Conservation (phyloP, 1,139 yeast species). For the Komagataea norvegica region DNA sequence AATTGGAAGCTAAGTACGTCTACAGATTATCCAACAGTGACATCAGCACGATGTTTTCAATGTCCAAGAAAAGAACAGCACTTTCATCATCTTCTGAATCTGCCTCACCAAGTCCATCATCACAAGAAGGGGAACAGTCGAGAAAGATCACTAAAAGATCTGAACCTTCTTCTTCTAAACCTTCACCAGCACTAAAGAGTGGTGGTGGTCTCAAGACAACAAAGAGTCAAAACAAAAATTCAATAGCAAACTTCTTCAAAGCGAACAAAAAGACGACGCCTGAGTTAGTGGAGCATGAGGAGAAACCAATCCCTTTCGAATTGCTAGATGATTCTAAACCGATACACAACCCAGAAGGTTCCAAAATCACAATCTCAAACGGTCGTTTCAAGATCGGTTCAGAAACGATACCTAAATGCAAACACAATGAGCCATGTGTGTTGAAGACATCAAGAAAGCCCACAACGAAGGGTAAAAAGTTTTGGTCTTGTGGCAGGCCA, state of each 20-base stretch:
- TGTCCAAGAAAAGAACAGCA: slow-evolving; percentile 16
- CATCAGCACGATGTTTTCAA: slow-evolving; percentile 47
- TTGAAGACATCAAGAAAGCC: slow-evolving; percentile 45
- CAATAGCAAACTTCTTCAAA: slow-evolving; percentile 29
- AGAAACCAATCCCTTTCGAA: slow-evolving; percentile 8
- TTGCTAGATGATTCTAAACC: slow-evolving; percentile 2
- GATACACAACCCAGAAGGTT: neutral
- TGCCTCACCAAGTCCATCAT: neutral
- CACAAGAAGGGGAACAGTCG: neutral
- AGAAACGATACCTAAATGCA: slow-evolving; percentile 43
- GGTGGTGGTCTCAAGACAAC: slow-evolving; percentile 9
- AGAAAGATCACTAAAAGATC: neutral
- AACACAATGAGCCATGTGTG: slow-evolving; percentile 45
- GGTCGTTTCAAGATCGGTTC: slow-evolving; percentile 17
- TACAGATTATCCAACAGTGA: slow-evolving; percentile 50
- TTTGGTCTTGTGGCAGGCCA: slow-evolving; percentile 53
- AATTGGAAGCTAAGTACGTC: slow-evolving; percentile 53
- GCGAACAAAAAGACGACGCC: slow-evolving; percentile 8
- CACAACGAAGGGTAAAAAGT: slow-evolving; percentile 47
- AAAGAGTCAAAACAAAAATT: slow-evolving; percentile 21
- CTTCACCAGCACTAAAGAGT: too few species aligned
- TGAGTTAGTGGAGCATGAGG: neutral
- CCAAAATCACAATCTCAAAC: slow-evolving; percentile 11
- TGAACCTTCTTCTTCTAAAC: neutral
- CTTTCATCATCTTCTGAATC: neutral